Evolutionary conservation across 2,329 filamentous ascomycete genomes (phyloP), one percentile per base, ranked within the genome.

Genomic region (Daldinia sp.): DNA sequence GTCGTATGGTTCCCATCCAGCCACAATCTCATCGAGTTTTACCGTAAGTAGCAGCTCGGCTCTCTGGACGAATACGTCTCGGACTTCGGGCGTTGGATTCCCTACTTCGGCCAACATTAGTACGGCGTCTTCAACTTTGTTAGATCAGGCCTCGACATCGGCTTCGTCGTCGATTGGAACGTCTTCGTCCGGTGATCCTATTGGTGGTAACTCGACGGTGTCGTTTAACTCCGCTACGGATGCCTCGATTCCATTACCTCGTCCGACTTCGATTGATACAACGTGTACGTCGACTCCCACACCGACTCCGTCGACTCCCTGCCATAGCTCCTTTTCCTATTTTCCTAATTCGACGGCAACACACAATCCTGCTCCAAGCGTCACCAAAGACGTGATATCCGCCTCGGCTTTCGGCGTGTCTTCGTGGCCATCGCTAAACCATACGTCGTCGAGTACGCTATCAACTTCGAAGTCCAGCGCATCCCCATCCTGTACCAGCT

Each of bases 31-130:
- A 15, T 37, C 48, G 23, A 34, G 39, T 3, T 25, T 23, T 1
- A 21, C 19, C 8, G 19, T 15, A 30, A 25, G 27, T 1, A 61
- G 58, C 15, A 63, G 55, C 27, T 68, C 66, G 13, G 53, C 35
- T 10, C 27, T n/a, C 29, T 64, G 61, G 61, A 48, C 51, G 29
- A 67, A 67, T 29, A 55, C 57, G 15, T 37, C 64, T 11, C 53
- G 27, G 39, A 53, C 47, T 41, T 53, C 53, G 4, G 57, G 25
- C 21, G 32, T 37, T 15, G 47, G 15, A 30, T 35, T 51, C 10
- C 58, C 58, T 11, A 57, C 48, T 17, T 32, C 45, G 11, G 34
- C n/a, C 8, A 23, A 50, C 23, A 19, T 25, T 3, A 47, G 49
- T 13, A 58, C 30, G 17, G 49, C 8, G 17, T 57, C 51, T 6